Percentiles rank a stretch among this genome's conserved stretches.
These are phyloP conservation scores for Nephelium lappaceum DNA, from an alignment of 345 rosid genomes.

Conservation along the genomic window DNA sequence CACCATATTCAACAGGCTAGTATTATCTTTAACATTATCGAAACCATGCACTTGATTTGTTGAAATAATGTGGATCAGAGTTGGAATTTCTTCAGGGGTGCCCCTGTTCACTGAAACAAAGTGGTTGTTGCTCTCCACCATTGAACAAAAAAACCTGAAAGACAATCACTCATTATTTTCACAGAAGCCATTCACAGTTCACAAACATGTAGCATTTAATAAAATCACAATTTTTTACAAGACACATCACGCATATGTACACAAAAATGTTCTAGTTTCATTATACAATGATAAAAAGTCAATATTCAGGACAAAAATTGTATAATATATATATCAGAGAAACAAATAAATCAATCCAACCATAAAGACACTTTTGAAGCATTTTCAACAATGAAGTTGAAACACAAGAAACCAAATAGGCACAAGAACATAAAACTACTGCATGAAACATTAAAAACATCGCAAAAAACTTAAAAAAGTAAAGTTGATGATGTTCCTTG, in stretches of 20 bases:
- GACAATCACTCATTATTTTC: neutral
- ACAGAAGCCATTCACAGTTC: too few species aligned
- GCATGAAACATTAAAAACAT: neutral
- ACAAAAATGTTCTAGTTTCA: too few species aligned
- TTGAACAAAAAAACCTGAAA: slow-evolving; percentile 6
- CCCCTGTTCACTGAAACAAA: slow-evolving; percentile 28
- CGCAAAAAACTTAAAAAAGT: neutral
- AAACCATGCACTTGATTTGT: slow-evolving; percentile 56
- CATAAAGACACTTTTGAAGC: too few species aligned
- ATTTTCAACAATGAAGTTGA: neutral
- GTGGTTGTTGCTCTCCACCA: slow-evolving; percentile 35
- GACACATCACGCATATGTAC: too few species aligned
- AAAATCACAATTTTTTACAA: too few species aligned
- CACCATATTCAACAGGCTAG: slow-evolving; percentile 23
- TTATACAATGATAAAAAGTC: too few species aligned
- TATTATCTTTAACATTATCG: slow-evolving; percentile 28
- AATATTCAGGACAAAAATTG: too few species aligned
- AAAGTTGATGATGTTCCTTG: neutral
- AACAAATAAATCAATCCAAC: too few species aligned
- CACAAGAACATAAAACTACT: too few species aligned
- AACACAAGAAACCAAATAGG: neutral
- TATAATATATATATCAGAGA: too few species aligned
- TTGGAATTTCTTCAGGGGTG: slow-evolving; percentile 40
- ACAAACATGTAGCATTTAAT: too few species aligned
- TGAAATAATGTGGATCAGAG: slow-evolving; percentile 45